Evolutionary conservation across 2,329 filamentous ascomycete genomes (phyloP).

Genomic region (Colletotrichum lindemuthianum): DNA sequence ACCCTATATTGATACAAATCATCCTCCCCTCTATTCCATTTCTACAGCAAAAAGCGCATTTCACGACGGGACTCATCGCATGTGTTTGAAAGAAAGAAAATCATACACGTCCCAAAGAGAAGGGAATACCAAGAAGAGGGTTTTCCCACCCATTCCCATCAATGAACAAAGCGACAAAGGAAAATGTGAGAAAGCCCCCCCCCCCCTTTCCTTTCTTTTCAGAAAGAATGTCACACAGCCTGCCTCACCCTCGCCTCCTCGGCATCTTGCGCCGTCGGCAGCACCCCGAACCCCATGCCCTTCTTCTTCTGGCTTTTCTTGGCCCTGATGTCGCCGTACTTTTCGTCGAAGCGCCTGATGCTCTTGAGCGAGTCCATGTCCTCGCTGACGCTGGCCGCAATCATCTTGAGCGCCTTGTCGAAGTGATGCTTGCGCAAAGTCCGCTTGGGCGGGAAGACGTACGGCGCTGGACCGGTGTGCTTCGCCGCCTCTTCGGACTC

Average conservation of each 20-base stretch:
- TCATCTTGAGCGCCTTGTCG: constrained; percentile 85
- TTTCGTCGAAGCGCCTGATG: constrained; percentile 95
- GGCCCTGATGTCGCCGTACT: constrained; percentile 82
- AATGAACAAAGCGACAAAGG: not conserved
- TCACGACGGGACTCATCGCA: constrained; percentile 1
- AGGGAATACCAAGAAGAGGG: not conserved
- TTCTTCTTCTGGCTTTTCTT: constrained; percentile 60
- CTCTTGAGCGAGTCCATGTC: constrained; percentile 89
- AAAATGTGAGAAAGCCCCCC: not conserved
- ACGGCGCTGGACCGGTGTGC: constrained; percentile 52
- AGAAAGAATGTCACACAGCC: constrained; percentile 9
- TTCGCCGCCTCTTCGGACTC: constrained; percentile 61
- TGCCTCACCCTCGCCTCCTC: constrained; percentile 58
- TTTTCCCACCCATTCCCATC: no score
- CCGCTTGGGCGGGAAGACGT: constrained; percentile 75
- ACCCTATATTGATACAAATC: not conserved
- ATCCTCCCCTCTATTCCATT: not conserved
- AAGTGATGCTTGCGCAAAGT: constrained; percentile 78
- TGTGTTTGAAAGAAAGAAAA: not conserved
- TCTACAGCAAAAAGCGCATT: not conserved
- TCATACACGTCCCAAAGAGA: constrained; percentile 5
- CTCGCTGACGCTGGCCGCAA: constrained; percentile 90
- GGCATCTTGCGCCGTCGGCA: constrained; percentile 49
- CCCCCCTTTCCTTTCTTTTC: not conserved
- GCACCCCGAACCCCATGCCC: constrained; percentile 68